phyloP scores from a whole-genome alignment of 805 yeast species.

The Yarrowia keelungensis region DNA sequence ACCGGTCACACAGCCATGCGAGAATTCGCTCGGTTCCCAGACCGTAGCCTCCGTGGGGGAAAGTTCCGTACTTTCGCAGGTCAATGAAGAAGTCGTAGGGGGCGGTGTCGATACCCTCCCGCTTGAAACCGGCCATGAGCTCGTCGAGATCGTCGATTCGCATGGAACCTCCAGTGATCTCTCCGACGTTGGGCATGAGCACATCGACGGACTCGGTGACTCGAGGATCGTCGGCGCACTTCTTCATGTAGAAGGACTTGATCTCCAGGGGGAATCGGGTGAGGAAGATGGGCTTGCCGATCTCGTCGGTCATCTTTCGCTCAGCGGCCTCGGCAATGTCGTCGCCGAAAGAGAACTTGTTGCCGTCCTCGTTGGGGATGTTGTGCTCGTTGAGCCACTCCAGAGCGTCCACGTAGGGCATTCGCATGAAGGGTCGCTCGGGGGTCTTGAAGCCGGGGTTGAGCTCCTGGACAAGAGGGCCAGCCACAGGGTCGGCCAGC shows the following conservation, averaged over 20 bases:
- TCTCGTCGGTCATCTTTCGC: conserved; percentile 96
- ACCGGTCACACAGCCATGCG: conserved; percentile 98
- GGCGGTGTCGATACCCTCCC: conserved; percentile 84
- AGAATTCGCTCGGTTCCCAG: conserved; percentile 96
- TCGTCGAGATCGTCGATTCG: conserved; percentile 86
- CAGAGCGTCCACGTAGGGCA: conserved; percentile 89
- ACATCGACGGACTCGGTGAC: conserved; percentile 99
- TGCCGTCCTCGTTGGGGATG: conserved; percentile 93
- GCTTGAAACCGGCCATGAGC: conserved; percentile 85
- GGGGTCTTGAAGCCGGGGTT: conserved; percentile 93
- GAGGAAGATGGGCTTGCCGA: conserved; percentile 90
- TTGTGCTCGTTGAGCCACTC: conserved; percentile 97
- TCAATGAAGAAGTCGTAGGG: conserved; percentile 97
- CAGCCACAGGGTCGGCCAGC: conserved; percentile 88
- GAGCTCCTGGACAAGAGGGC: conserved; percentile 86
- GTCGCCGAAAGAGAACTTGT: conserved; percentile 93
- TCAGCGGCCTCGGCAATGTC: conserved; percentile 99
- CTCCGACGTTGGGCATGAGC: conserved; percentile 99
- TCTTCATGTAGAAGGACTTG: conserved; percentile 98
- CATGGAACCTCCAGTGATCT: conserved; percentile 99
- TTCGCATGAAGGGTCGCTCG: conserved; percentile 82
- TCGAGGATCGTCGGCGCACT: conserved; percentile 84
- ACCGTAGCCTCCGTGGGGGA: conserved; percentile 99
- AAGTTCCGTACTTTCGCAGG: conserved; percentile 94
- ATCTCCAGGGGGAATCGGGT: conserved; percentile 96